A percentile compares a stretch with the other conserved stretches of the same genome.
phyloP scores from a whole-genome alignment of 2,329 filamentous ascomycete genomes.

The Venturia pyrina region DNA sequence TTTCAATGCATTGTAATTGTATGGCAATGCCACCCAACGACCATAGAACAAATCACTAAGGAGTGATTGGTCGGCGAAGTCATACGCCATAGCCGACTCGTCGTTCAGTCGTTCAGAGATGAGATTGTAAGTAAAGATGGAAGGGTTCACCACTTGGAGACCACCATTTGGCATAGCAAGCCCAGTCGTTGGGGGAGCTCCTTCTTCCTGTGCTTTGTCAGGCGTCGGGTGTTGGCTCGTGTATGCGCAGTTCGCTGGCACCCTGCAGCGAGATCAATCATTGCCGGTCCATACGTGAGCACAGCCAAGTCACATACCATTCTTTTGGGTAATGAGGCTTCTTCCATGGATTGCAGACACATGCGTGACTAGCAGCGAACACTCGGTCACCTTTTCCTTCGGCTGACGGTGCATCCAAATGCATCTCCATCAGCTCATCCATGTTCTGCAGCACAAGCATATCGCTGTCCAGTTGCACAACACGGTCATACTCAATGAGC shows the following conservation, averaged over 20 bases:
- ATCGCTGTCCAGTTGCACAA: slow-evolving; percentile 80
- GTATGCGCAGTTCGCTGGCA: slow-evolving; percentile 51
- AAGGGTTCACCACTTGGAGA: slow-evolving; percentile 51
- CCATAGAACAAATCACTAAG: slow-evolving; percentile 48
- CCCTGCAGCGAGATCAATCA: slow-evolving; percentile 20
- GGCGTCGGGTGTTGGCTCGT: slow-evolving; percentile 45
- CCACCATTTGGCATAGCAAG: slow-evolving; percentile 52
- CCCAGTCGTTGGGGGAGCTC: slow-evolving; percentile 40
- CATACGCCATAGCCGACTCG: slow-evolving; percentile 38
- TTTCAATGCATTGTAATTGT: slow-evolving; percentile 53
- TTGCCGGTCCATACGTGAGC: background rate
- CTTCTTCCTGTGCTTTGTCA: slow-evolving; percentile 40
- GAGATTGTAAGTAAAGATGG: slow-evolving; percentile 39
- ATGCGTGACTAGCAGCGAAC: slow-evolving; percentile 76
- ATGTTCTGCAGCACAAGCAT: slow-evolving; percentile 79
- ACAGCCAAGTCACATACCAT: slow-evolving; percentile 40
- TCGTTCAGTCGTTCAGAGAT: slow-evolving; percentile 40
- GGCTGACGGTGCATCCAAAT: slow-evolving; percentile 49
- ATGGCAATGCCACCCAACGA: slow-evolving; percentile 49
- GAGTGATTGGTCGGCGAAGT: slow-evolving; percentile 51
- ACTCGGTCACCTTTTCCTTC: slow-evolving; percentile 51
- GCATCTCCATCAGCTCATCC: slow-evolving; percentile 84
- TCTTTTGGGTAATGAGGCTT: slow-evolving; percentile 68
- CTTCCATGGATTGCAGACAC: slow-evolving; percentile 72
- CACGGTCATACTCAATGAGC: slow-evolving; percentile 63